Percentiles rank a stretch among this genome's conserved stretches.
These are phyloP conservation scores for Arachnopeziza araneosa DNA, from an alignment of 2,329 filamentous ascomycete species.

Conservation along the genomic window DNA sequence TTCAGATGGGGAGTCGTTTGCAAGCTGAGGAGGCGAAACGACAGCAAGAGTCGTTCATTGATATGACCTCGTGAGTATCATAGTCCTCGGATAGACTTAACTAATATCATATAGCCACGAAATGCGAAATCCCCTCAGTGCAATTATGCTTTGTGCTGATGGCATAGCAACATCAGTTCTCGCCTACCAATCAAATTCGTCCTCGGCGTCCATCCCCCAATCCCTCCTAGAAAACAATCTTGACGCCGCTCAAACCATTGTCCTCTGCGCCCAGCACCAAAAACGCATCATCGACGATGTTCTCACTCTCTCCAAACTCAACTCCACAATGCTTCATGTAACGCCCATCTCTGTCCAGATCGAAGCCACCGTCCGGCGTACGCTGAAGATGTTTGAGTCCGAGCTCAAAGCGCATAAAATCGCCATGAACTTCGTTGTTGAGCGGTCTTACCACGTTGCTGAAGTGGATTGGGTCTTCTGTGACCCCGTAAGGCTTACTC, in stretches of 20 bases:
- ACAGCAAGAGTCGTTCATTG: slow-evolving; percentile 65
- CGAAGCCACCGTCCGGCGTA: slow-evolving; percentile 57
- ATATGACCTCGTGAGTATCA: slow-evolving; percentile 49
- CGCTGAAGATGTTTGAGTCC: slow-evolving; percentile 71
- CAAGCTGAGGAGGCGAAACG: slow-evolving; percentile 76
- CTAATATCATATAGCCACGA: slow-evolving; percentile 43
- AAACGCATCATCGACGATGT: slow-evolving; percentile 72
- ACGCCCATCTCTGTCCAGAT: slow-evolving; percentile 65
- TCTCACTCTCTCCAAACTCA: slow-evolving; percentile 64
- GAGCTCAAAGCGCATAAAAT: slow-evolving; percentile 68
- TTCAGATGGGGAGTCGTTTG: slow-evolving; percentile 69
- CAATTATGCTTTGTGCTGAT: slow-evolving; percentile 69
- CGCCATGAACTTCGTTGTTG: slow-evolving; percentile 59
- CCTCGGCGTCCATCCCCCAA: slow-evolving; percentile 26
- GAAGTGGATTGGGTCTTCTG: slow-evolving; percentile 65
- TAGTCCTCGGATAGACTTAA: background rate
- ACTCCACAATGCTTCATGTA: slow-evolving; percentile 63
- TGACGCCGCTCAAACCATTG: slow-evolving; percentile 70
- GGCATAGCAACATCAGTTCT: slow-evolving; percentile 51
- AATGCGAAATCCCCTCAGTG: slow-evolving; percentile 72
- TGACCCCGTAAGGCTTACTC: slow-evolving; percentile 67
- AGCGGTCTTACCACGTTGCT: slow-evolving; percentile 58
- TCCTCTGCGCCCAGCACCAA: slow-evolving; percentile 71
- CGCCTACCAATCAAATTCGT: slow-evolving; percentile 32
- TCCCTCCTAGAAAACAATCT: slow-evolving; percentile 49